Evolutionary conservation across 495 filamentous ascomycete species (phyloP), one percentile per base, ranked within the genome.

Genomic region (Tuber melanosporum): DNA sequence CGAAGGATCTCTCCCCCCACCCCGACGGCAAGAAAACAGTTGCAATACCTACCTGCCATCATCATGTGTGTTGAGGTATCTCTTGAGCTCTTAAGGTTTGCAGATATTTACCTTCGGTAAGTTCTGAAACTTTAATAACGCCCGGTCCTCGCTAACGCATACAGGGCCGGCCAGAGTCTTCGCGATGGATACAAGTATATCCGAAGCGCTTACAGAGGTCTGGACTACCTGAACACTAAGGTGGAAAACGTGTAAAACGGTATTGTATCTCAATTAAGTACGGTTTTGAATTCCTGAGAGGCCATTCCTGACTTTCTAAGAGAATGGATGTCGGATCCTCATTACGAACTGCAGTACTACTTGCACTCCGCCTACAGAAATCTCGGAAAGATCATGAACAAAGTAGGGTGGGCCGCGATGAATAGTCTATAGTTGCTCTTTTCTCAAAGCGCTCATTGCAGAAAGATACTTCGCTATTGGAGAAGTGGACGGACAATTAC

Each of bases 401-500:
- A 75, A 19, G 66, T 75, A 44, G 71, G 73, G 47, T 70, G 77
- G 2, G 66, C 44, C 44, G 0, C 70, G 1, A 45, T 45, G 44
- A 80, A 75, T 44, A 66, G 72, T 19, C 71, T 72, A 2, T 76
- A 49, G n/a, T 76, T 80, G 74, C 76, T 8, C 76, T 62, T 32
- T 71, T 77, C 17, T 66, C 81, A 17, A 83, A 83, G 73, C 81
- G 79, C 41, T 73, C 78, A n/a, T 80, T 86, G 5, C 81, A 83
- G 26, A 79, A 81, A 44, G 77, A 81, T 22, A 83, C 86, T 42
- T 46, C 76, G 6, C 83, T 84, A 3, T 74, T 87, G 3, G 85
- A 87, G 41, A 82, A 76, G 47, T 88, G 86, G 86, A 84, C 85
- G 73, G 49, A 70, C 0, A 79, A 76, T 19, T 82, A 81, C 44